phyloP scores from a whole-genome alignment of 2,329 filamentous ascomycete species.

The Claviceps maximensis region DNA sequence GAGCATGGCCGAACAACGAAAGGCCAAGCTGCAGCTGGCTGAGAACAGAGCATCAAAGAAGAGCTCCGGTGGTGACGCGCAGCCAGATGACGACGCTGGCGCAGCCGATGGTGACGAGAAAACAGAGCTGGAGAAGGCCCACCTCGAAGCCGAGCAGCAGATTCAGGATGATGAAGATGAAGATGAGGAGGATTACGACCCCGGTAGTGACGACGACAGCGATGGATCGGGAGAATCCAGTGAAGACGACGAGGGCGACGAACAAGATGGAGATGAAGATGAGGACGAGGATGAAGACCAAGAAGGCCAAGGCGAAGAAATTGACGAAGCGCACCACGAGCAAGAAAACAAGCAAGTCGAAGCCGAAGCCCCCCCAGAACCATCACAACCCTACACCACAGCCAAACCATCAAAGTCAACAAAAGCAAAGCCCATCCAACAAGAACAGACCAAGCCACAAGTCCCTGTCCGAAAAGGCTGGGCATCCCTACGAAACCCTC shows the following conservation, averaged over 20 bases:
- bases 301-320: slow-evolving; percentile 20
- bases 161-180: slow-evolving; percentile 49
- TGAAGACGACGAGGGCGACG: slow-evolving; percentile 41
- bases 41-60: slow-evolving; percentile 43
- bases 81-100: slow-evolving; percentile 15
- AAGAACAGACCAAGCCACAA: slow-evolving; percentile 2
- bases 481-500: slow-evolving; percentile 17
- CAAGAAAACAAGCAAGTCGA: slow-evolving; percentile 10
- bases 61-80: slow-evolving; percentile 27
- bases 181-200: slow-evolving; percentile 54
- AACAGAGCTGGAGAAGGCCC: slow-evolving; percentile 36
- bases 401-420: slow-evolving; percentile 4
- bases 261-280: slow-evolving; percentile 30
- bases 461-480: slow-evolving; percentile 17
- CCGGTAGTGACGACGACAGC: slow-evolving; percentile 45
- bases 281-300: slow-evolving; percentile 27
- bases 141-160: slow-evolving; percentile 37
- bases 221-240: slow-evolving; percentile 39
- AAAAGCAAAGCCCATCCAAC: slow-evolving; percentile 6
- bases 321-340: slow-evolving; percentile 13
- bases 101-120: slow-evolving; percentile 19
- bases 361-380: slow-evolving; percentile 3
- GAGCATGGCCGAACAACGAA: slow-evolving; percentile 55
- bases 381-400: slow-evolving; percentile 5
- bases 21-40: slow-evolving; percentile 48